Percentiles rank a stretch among this genome's conserved stretches.
Conservation (phyloP, 148 eudicot species). For the Camellia lanceoleosa region DNA sequence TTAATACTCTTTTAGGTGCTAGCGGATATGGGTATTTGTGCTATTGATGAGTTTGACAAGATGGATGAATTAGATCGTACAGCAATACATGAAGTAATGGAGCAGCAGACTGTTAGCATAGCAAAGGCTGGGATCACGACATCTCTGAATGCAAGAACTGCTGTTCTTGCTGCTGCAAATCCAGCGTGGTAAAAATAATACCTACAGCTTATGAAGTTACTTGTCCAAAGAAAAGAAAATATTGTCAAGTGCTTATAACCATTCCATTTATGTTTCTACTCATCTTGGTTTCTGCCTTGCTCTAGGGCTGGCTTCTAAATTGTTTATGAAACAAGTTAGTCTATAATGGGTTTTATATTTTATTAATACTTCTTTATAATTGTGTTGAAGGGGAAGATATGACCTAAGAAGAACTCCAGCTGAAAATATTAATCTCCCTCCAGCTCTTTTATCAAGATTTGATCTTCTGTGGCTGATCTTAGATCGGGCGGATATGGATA, state of each 20-base stretch:
- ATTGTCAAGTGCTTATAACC: not conserved
- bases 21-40: slow-evolving; percentile 99
- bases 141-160: slow-evolving; percentile 95
- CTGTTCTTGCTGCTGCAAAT: slow-evolving; percentile 99
- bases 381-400: slow-evolving; percentile 90
- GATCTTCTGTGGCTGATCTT: slow-evolving; percentile 96
- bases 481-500: slow-evolving; percentile 98
- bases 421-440: slow-evolving; percentile 98
- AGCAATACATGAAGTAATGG: slow-evolving; percentile 99
- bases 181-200: slow-evolving; percentile 75
- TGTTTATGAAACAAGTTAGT: not conserved
- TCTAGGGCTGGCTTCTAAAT: not conserved
- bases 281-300: not conserved
- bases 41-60: slow-evolving; percentile 98
- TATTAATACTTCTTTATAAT: not conserved
- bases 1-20: slow-evolving; percentile 53
- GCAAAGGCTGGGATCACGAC: slow-evolving; percentile 99
- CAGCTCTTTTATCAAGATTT: slow-evolving; percentile 97
- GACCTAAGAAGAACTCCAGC: slow-evolving; percentile 98
- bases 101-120: slow-evolving; percentile 99
- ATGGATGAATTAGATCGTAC: slow-evolving; percentile 99
- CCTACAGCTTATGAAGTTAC: not conserved
- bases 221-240: too few species aligned
- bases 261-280: not conserved
- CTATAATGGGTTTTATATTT: not conserved